These are phyloP conservation scores for Cercospora sp. DNA, from an alignment of 2,329 filamentous ascomycete species.

Conservation along the genomic window DNA sequence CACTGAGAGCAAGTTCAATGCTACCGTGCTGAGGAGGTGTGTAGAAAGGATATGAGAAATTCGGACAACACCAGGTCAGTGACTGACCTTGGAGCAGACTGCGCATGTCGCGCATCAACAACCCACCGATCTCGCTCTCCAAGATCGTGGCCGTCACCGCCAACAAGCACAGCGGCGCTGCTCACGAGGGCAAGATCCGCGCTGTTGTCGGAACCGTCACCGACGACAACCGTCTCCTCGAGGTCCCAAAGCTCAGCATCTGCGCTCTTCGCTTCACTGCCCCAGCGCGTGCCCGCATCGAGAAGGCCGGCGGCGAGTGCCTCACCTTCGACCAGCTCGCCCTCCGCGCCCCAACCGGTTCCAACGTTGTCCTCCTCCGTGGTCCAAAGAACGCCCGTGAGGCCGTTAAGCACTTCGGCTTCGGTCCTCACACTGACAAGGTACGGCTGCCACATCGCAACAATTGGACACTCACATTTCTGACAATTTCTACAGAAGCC, in stretches of 20 bases:
- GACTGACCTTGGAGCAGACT: constrained; percentile 58
- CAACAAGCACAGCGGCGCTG: constrained; percentile 52
- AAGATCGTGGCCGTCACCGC: constrained; percentile 70
- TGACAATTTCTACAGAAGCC: constrained; percentile 68
- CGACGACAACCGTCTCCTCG: constrained; percentile 92
- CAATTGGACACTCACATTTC: not conserved
- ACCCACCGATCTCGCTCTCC: constrained; percentile 77
- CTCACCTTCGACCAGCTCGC: constrained; percentile 97
- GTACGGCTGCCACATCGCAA: constrained; percentile 49
- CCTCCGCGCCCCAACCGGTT: constrained; percentile 88
- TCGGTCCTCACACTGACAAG: constrained; percentile 98
- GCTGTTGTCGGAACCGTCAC: constrained; percentile 95
- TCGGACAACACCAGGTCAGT: constrained; percentile 1
- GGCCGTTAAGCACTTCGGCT: constrained; percentile 98
- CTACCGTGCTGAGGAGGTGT: constrained; percentile 77
- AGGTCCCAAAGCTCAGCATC: constrained; percentile 87
- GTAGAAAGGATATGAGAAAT: constrained; percentile 21
- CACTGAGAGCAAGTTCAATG: constrained; percentile 98
- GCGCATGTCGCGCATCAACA: constrained; percentile 99
- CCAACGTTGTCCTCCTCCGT: constrained; percentile 95
- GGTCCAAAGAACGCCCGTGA: constrained; percentile 98
- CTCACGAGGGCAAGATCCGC: constrained; percentile 75
- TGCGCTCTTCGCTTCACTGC: constrained; percentile 96
- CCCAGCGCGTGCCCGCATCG: constrained; percentile 89
- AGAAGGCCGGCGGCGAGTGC: constrained; percentile 89